Conservation (phyloP, 768 basidiomycete species). For the Podaxis mareebaensis region DNA sequence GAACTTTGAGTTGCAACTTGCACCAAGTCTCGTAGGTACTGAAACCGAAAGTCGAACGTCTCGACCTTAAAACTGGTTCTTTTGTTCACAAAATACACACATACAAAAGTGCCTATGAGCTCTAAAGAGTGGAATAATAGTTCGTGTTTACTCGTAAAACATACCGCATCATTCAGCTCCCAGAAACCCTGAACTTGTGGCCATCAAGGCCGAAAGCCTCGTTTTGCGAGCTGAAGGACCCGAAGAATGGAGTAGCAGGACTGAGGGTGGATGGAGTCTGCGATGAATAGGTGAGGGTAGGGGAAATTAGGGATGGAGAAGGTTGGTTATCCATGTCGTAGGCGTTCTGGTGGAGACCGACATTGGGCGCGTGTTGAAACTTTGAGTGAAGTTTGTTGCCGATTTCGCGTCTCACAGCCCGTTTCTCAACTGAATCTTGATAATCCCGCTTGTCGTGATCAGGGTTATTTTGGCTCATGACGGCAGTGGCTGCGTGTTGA, state of each 20-base stretch:
- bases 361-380: conserved; percentile 8
- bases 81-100: not conserved
- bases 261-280: conserved; percentile 67
- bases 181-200: conserved; percentile 5
- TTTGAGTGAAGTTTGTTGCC: conserved; percentile 20
- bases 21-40: no score
- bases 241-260: conserved; percentile 72
- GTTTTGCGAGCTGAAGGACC: conserved; percentile 45
- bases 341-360: conserved; percentile 7
- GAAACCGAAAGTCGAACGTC: no score
- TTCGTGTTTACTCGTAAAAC: not conserved
- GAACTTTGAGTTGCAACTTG: no score
- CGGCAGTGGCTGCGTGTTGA: conserved; percentile 31
- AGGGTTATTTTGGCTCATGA: conserved; percentile 23
- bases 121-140: not conserved
- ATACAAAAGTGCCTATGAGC: not conserved
- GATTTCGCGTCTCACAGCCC: conserved; percentile 26
- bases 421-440: conserved; percentile 20
- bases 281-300: conserved; percentile 68
- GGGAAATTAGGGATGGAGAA: conserved; percentile 57
- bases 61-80: no score
- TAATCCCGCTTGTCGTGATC: conserved; percentile 25
- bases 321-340: conserved; percentile 15
- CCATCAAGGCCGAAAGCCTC: conserved; percentile 27
- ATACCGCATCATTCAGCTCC: not conserved